These are phyloP conservation scores for Xylariaceae sp. DNA, from an alignment of 2,329 filamentous ascomycete species.

Conservation along the genomic window DNA sequence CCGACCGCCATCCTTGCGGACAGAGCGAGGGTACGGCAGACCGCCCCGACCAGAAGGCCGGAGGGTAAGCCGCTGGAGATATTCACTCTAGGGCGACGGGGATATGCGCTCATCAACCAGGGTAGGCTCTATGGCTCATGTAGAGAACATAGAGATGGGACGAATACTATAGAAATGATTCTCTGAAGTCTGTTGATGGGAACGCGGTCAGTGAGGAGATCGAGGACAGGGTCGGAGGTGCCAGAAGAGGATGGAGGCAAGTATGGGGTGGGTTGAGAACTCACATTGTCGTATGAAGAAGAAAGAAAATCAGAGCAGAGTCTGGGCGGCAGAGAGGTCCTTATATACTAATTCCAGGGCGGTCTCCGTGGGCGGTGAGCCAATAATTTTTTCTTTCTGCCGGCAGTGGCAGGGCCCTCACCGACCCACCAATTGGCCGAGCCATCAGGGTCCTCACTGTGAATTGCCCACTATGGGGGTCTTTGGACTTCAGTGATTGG, in stretches of 20 bases:
- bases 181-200: slow-evolving; percentile 39
- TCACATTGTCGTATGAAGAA: slow-evolving; percentile 57
- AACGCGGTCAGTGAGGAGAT: neutral
- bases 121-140: slow-evolving; percentile 89
- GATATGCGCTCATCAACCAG: slow-evolving; percentile 94
- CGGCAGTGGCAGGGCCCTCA: no score
- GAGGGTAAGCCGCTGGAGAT: no score
- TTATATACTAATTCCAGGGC: slow-evolving; percentile 30
- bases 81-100: slow-evolving; percentile 86
- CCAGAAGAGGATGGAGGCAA: no score
- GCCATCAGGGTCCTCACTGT: no score
- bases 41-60: slow-evolving; percentile 27
- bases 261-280: slow-evolving; percentile 30
- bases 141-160: slow-evolving; percentile 87
- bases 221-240: neutral
- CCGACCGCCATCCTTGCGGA: slow-evolving; percentile 54
- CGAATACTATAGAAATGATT: slow-evolving; percentile 99
- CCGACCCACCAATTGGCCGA: no score
- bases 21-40: slow-evolving; percentile 51
- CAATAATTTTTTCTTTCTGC: slow-evolving; percentile 5
- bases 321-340: slow-evolving; percentile 14
- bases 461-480: no score
- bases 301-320: slow-evolving; percentile 32
- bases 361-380: slow-evolving; percentile 9
- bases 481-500: no score